Evolutionary conservation across 2,329 filamentous ascomycete species (phyloP), one percentile per base, ranked within the genome.

Genomic region (Nothophaeocryptopus gaeumannii): DNA sequence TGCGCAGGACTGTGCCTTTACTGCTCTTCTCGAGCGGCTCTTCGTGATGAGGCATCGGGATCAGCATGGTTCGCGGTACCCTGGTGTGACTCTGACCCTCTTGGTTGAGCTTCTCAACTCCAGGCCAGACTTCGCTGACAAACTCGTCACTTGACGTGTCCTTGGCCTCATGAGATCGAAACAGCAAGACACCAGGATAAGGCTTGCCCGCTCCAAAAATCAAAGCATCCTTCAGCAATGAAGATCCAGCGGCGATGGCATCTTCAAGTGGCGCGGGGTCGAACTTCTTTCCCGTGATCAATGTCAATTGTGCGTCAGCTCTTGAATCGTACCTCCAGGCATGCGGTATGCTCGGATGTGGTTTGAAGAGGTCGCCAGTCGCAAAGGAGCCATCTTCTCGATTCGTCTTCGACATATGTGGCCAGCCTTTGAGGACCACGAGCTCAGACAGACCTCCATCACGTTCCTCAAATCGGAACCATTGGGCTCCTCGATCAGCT

Each of bases 251-350:
- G 1, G 74, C 65, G 4, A 86, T 74, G 0, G 71, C 72, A 2
- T 74, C 77, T 63, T 87, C 84, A 2, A 86, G 63, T 0, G 79
- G 78, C 1, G 78, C 76, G 1, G 83, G 83, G 56, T 86, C 82
- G 52, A 86, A 85, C 57, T 86, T 87, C 70, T 86, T 85, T 2
- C 84, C 83, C 5, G 82, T 86, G 8, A 80, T 70, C 3, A 87
- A 72, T 0, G 79, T 80, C 32, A 86, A 74, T 45, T 82, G 82
- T 2, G 79, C 76, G 56, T 87, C 84, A 0, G 77, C 75, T 34
- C 84, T 72, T 1, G 78, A 81, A 45, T 83, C 75, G 58, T 85
- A 85, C 31, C 75, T 74, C 82, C 83, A 87, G 0, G 81, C 79
- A 46, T 78, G 68, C 0, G 66, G 49, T 7, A 80, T 78, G 0